A percentile compares a stretch with the other conserved stretches of the same genome.
These are phyloP conservation scores for Phyllosticta ampelicida DNA, from an alignment of 2,329 filamentous ascomycete genomes.

Conservation along the genomic window DNA sequence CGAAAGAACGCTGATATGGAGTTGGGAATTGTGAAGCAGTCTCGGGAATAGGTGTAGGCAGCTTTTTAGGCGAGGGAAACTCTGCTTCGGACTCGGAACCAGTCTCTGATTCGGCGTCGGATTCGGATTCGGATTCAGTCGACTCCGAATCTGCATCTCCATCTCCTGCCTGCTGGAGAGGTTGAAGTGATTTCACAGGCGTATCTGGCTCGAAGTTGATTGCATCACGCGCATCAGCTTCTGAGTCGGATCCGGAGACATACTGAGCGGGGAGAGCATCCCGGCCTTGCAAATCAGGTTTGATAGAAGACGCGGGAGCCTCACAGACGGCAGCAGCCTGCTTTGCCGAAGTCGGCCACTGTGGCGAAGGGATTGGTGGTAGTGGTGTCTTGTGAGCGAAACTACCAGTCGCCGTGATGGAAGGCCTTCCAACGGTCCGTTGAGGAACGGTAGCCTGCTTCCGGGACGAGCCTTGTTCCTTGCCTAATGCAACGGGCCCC, in stretches of 20 bases:
- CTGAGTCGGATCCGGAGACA: background rate
- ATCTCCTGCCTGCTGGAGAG: background rate
- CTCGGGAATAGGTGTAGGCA: background rate
- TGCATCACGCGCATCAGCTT: background rate
- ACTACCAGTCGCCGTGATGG: background rate
- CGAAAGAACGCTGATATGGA: background rate
- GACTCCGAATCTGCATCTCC: background rate
- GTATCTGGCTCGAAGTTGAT: background rate
- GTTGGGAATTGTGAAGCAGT: background rate
- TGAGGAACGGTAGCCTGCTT: background rate
- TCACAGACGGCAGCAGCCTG: background rate
- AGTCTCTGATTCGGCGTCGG: background rate
- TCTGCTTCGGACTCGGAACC: background rate
- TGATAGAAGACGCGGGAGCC: background rate
- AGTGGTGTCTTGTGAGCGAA: background rate
- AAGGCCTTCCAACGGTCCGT: background rate
- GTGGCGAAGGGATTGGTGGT: background rate
- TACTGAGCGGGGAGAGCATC: background rate
- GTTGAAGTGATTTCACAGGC: background rate
- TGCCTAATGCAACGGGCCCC: background rate
- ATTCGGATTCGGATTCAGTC: background rate
- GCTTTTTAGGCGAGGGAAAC: background rate
- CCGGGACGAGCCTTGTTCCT: background rate
- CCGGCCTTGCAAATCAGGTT: background rate
- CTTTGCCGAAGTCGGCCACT: background rate